Percentiles rank a stretch among this genome's conserved stretches.
phyloP scores from a whole-genome alignment of 345 rosid species.

The Salix udensis region DNA sequence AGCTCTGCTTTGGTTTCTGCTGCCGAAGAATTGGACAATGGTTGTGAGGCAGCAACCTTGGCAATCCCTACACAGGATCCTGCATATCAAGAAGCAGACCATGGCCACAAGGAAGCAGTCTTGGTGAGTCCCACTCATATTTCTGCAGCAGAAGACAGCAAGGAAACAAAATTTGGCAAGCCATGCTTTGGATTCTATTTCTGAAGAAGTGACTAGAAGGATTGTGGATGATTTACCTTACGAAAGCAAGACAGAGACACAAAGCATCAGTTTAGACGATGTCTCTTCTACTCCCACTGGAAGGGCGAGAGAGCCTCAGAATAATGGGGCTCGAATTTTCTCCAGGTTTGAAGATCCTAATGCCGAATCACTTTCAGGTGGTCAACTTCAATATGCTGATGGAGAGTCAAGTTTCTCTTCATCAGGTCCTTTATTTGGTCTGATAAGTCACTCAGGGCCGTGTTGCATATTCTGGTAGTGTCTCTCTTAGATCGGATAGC shows the following conservation, averaged over 20 bases:
- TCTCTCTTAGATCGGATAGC: conserved; percentile 83
- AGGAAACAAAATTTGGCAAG: background rate
- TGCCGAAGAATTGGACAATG: conserved; percentile 8
- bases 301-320: conserved; percentile 15
- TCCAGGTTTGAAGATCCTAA: conserved; percentile 20
- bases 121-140: background rate
- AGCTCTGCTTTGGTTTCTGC: conserved; percentile 14
- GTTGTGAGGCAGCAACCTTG: background rate
- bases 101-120: background rate
- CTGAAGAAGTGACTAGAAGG: background rate
- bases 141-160: background rate
- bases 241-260: conserved; percentile 25
- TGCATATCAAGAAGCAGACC: conserved; percentile 2
- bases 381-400: conserved; percentile 21
- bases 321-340: conserved; percentile 14
- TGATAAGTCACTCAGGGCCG: conserved; percentile 64
- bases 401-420: conserved; percentile 82
- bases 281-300: conserved; percentile 25
- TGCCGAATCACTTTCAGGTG: conserved; percentile 27
- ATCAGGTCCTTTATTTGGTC: conserved; percentile 53
- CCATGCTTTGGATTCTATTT: background rate
- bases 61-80: background rate
- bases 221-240: conserved; percentile 12
- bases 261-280: conserved; percentile 28
- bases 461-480: conserved; percentile 63